Percentiles rank a stretch among this genome's conserved stretches.
These are phyloP conservation scores for Pestalotiopsis sp. DNA, from an alignment of 2,329 filamentous ascomycete species.

Conservation along the genomic window DNA sequence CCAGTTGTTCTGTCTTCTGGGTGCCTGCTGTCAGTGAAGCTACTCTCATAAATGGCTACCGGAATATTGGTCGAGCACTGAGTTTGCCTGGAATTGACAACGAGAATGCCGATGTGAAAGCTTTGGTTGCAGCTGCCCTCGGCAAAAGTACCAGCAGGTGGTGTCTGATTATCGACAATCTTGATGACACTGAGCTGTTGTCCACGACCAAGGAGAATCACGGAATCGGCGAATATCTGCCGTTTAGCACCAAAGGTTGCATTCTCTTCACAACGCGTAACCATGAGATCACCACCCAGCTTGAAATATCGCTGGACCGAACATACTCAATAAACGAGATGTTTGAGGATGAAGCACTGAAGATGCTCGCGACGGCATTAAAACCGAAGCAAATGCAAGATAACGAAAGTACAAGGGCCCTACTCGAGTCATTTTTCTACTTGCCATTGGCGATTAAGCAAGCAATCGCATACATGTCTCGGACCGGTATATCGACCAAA, in stretches of 20 bases:
- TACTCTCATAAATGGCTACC: conserved; percentile 36
- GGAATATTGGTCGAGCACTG: conserved; percentile 27
- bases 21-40: conserved; percentile 28
- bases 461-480: conserved; percentile 35
- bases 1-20: conserved; percentile 40
- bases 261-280: conserved; percentile 30
- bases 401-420: conserved; percentile 2
- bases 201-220: conserved; percentile 11
- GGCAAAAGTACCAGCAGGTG: conserved; percentile 28
- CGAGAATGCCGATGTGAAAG: conserved; percentile 32
- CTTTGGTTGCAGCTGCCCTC: conserved; percentile 33
- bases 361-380: neutral
- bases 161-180: conserved; percentile 46
- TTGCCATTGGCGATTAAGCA: conserved; percentile 36
- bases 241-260: conserved; percentile 24
- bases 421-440: conserved; percentile 29
- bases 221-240: conserved; percentile 24
- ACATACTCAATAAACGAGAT: neutral
- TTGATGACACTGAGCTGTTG: conserved; percentile 36
- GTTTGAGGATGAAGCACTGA: neutral
- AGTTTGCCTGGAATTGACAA: conserved; percentile 29
- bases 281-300: conserved; percentile 13
- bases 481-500: conserved; percentile 19
- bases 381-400: neutral
- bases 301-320: neutral